These are phyloP conservation scores for Neurospora sp. DNA, from an alignment of 495 filamentous ascomycete genomes.

Conservation along the genomic window DNA sequence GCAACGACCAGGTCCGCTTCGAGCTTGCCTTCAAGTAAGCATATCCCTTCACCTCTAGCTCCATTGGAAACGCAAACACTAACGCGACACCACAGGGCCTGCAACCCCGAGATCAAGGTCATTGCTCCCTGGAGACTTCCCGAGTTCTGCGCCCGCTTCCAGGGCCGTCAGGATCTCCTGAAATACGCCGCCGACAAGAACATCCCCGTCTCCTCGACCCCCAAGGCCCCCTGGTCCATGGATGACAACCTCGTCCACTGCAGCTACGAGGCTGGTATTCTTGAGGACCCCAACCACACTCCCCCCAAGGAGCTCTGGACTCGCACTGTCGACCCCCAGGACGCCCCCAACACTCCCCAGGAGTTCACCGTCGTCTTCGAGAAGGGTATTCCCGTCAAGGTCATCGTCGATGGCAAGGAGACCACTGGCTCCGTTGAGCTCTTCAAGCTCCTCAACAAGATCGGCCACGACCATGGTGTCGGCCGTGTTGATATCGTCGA, in stretches of 20 bases:
- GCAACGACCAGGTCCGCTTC: conserved; percentile 64
- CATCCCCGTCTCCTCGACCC: conserved; percentile 77
- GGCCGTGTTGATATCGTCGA: conserved; percentile 91
- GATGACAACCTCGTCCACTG: conserved; percentile 91
- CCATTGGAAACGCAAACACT: conserved; percentile 3
- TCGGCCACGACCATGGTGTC: conserved; percentile 66
- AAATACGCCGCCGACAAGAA: conserved; percentile 68
- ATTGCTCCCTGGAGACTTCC: conserved; percentile 84
- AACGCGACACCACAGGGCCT: conserved; percentile 26
- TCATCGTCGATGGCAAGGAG: conserved; percentile 47
- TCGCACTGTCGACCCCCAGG: conserved; percentile 60
- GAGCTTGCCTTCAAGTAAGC: conserved; percentile 18
- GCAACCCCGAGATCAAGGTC: conserved; percentile 69
- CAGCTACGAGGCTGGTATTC: conserved; percentile 76
- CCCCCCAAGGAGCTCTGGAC: conserved; percentile 82
- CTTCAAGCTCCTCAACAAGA: conserved; percentile 70
- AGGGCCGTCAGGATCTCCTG: conserved; percentile 79
- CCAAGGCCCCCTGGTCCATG: conserved; percentile 76
- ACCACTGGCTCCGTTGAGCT: conserved; percentile 68
- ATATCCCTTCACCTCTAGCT: not conserved
- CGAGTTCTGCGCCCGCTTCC: conserved; percentile 73
- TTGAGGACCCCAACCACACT: conserved; percentile 54
- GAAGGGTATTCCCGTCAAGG: conserved; percentile 72
- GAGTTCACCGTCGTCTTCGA: conserved; percentile 75
- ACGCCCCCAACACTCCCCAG: conserved; percentile 65